phyloP scores from a whole-genome alignment of 1,284 basidiomycete species.

The Singerocomus inundabilis region DNA sequence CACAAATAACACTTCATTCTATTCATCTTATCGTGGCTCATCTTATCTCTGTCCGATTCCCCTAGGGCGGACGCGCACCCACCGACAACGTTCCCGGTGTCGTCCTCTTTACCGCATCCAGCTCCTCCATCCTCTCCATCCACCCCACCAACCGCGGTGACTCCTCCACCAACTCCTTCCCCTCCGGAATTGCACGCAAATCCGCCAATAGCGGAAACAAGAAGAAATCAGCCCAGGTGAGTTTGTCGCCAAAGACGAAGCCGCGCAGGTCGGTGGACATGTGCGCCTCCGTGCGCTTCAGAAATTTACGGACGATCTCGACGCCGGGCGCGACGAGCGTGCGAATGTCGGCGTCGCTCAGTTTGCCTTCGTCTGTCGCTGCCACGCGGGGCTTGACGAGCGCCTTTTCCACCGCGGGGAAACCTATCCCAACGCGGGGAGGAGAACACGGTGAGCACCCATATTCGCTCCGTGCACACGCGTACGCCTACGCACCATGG shows the following conservation, averaged over 20 bases:
- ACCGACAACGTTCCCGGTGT: slow-evolving; percentile 24
- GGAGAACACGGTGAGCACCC: too few species aligned
- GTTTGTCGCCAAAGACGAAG: slow-evolving; percentile 28
- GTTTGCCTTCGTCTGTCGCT: slow-evolving; percentile 23
- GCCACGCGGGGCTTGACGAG: slow-evolving; percentile 35
- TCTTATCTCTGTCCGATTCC: too few species aligned
- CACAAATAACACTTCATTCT: too few species aligned
- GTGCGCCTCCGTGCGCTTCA: slow-evolving; percentile 15
- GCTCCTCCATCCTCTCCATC: slow-evolving; percentile 28
- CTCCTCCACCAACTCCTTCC: slow-evolving; percentile 23
- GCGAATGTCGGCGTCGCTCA: slow-evolving; percentile 27
- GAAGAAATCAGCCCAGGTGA: slow-evolving; percentile 36
- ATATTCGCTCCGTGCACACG: too few species aligned
- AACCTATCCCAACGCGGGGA: too few species aligned
- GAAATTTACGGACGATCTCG: slow-evolving; percentile 20
- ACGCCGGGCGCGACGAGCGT: slow-evolving; percentile 19
- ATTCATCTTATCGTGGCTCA: too few species aligned
- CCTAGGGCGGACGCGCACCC: slow-evolving; percentile 26
- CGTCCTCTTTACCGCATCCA: slow-evolving; percentile 32
- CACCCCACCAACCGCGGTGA: slow-evolving; percentile 23
- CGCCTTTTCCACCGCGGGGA: slow-evolving; percentile 29
- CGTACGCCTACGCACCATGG: slow-evolving; percentile 31
- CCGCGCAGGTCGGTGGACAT: slow-evolving; percentile 32
- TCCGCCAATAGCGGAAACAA: slow-evolving; percentile 34
- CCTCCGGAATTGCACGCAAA: slow-evolving; percentile 29